Conservation (phyloP, 2,329 filamentous ascomycete species). For the Ascochyta lentis region DNA sequence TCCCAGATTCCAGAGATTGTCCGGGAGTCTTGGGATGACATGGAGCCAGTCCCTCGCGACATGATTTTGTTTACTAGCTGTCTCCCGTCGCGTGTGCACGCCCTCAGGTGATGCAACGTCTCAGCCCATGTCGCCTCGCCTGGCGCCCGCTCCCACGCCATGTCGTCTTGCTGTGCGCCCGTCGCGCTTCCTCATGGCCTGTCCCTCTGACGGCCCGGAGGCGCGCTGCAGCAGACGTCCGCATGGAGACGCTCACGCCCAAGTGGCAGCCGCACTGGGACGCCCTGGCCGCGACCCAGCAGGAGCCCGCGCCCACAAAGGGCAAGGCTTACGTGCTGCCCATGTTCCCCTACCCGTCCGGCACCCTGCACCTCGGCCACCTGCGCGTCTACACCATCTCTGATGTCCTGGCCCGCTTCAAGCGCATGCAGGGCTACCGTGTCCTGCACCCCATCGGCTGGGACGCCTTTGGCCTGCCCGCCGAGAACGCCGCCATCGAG, state of each 20-base stretch:
- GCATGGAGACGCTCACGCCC: conserved; percentile 26
- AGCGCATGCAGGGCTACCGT: conserved; percentile 73
- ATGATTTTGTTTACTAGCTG: conserved; percentile 1
- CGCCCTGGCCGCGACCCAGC: conserved; percentile 17
- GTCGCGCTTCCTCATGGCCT: conserved; percentile 6
- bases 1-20: no score
- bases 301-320: conserved; percentile 22
- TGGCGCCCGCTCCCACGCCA: conserved; percentile 25
- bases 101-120: conserved; percentile 38
- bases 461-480: conserved; percentile 90
- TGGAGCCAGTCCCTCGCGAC: background rate
- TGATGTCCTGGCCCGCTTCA: conserved; percentile 80
- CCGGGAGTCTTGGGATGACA: no score
- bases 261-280: conserved; percentile 64
- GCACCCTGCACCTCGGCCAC: conserved; percentile 84
- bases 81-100: conserved; percentile 23
- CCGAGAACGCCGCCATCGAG: conserved; percentile 90
- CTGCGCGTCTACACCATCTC: conserved; percentile 89
- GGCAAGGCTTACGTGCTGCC: conserved; percentile 74
- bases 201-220: conserved; percentile 15
- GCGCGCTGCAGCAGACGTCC: conserved; percentile 11
- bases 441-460: conserved; percentile 92
- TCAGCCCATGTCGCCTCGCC: conserved; percentile 32
- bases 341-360: conserved; percentile 95
- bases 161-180: conserved; percentile 8